Conservation (phyloP, 441 rosid genomes). For the Oxalis stricta region DNA sequence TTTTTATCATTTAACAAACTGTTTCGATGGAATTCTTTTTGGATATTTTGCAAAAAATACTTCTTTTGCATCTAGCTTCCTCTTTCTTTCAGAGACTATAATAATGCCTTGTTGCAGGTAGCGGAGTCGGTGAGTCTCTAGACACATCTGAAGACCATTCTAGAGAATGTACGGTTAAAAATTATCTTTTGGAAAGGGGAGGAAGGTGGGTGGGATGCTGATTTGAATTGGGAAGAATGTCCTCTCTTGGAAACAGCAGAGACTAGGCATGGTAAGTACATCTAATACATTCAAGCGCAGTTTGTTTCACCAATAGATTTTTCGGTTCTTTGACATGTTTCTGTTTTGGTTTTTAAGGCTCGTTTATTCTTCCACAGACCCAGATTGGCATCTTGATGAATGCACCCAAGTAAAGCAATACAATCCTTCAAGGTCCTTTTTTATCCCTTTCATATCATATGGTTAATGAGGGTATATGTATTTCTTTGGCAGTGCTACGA, state of each 20-base stretch:
- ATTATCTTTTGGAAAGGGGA: constrained; percentile 92
- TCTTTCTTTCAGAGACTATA: constrained; percentile 1
- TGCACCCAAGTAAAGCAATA: constrained; percentile 82
- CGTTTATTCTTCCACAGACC: constrained; percentile 96
- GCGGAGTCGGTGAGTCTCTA: constrained; percentile 44
- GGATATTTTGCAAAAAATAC: no score
- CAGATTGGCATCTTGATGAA: constrained; percentile 84
- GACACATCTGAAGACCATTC: constrained; percentile 46
- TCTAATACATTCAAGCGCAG: not conserved
- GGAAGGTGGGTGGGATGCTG: constrained; percentile 83
- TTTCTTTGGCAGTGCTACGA: constrained; percentile 59
- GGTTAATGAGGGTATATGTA: not conserved
- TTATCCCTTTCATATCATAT: not conserved
- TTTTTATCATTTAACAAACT: no score
- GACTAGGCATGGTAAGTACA: constrained; percentile 83
- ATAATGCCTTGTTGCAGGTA: constrained; percentile 29
- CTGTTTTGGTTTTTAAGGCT: constrained; percentile 38
- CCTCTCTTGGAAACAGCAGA: constrained; percentile 96
- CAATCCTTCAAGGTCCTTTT: not conserved
- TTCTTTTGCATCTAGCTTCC: not conserved
- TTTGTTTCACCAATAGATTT: constrained; percentile 1
- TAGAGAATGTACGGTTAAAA: constrained; percentile 73
- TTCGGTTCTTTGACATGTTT: constrained; percentile 12
- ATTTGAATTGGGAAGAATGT: constrained; percentile 83
- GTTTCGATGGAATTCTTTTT: no score